Evolutionary conservation across 2,329 filamentous ascomycete species (phyloP).

Genomic region (Botryotinia globosa): DNA sequence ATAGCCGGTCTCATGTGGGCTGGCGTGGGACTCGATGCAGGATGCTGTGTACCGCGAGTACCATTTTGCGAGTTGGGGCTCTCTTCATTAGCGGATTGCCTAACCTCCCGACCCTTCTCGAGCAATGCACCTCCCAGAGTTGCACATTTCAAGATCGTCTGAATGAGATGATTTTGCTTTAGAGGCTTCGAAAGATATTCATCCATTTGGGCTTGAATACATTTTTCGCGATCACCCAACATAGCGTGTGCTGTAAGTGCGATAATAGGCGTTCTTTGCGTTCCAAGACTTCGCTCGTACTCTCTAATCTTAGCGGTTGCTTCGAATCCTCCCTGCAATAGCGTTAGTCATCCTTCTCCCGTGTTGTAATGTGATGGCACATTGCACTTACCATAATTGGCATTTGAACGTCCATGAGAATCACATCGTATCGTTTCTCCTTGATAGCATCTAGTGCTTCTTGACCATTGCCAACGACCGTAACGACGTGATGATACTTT

Average conservation of each 20-base stretch:
- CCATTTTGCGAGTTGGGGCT: slow-evolving; percentile 29
- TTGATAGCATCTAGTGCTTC: slow-evolving; percentile 93
- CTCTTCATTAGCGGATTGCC: slow-evolving; percentile 39
- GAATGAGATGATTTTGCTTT: slow-evolving; percentile 95
- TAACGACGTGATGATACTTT: slow-evolving; percentile 91
- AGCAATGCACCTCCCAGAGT: slow-evolving; percentile 82
- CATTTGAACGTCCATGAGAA: slow-evolving; percentile 99
- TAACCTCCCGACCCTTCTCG: slow-evolving; percentile 67
- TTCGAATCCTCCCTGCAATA: slow-evolving; percentile 82
- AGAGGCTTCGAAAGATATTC: slow-evolving; percentile 96
- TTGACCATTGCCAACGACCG: slow-evolving; percentile 90
- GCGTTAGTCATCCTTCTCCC: slow-evolving; percentile 39
- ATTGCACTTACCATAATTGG: slow-evolving; percentile 80
- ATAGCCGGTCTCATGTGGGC: slow-evolving; percentile 48
- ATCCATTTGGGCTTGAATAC: slow-evolving; percentile 98
- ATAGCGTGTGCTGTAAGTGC: slow-evolving; percentile 97
- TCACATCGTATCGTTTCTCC: slow-evolving; percentile 89
- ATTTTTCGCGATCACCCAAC: slow-evolving; percentile 97
- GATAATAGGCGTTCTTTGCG: slow-evolving; percentile 88
- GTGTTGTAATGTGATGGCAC: neutral
- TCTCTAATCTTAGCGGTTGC: slow-evolving; percentile 95
- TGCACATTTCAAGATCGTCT: slow-evolving; percentile 95
- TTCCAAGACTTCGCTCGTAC: slow-evolving; percentile 78
- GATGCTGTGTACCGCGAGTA: slow-evolving; percentile 17
- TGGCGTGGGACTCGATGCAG: slow-evolving; percentile 25